A percentile compares a stretch with the other conserved stretches of the same genome.
Conservation (phyloP, 768 basidiomycete genomes). For the Naganishia friedmannii region DNA sequence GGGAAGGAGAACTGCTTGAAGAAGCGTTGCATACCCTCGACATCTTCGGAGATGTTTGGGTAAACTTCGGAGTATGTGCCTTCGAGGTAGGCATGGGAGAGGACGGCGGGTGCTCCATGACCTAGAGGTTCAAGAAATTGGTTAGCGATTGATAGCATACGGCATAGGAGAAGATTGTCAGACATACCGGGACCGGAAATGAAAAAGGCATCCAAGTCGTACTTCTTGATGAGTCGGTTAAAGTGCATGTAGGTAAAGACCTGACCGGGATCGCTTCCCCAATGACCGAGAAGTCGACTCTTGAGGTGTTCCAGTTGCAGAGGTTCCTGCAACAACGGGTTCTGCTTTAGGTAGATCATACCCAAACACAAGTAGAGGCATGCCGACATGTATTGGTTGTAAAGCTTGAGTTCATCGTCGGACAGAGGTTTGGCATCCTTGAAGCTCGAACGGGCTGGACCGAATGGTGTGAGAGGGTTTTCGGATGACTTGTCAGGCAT, state of each 20-base stretch:
- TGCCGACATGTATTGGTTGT: constrained; percentile 43
- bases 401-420: constrained; percentile 43
- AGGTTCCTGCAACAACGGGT: constrained; percentile 38
- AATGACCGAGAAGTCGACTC: constrained; percentile 73
- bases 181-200: constrained; percentile 62
- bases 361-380: constrained; percentile 39
- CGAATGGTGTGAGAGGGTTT: constrained; percentile 31
- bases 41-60: constrained; percentile 41
- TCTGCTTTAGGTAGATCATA: constrained; percentile 28
- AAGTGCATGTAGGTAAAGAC: constrained; percentile 68
- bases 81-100: constrained; percentile 82
- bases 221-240: constrained; percentile 53
- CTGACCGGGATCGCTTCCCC: constrained; percentile 68
- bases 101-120: constrained; percentile 80
- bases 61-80: constrained; percentile 54
- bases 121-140: constrained; percentile 52
- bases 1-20: constrained; percentile 75
- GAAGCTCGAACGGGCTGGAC: constrained; percentile 41
- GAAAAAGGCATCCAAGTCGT: constrained; percentile 63
- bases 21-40: constrained; percentile 55
- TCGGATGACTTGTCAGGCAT: constrained; percentile 14
- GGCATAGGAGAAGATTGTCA: neutral
- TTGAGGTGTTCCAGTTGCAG: constrained; percentile 68
- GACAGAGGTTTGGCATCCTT: constrained; percentile 33
- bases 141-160: constrained; percentile 11